These are phyloP conservation scores for Naganishia vaughanmartiniae DNA, from an alignment of 768 basidiomycete genomes.

Conservation along the genomic window DNA sequence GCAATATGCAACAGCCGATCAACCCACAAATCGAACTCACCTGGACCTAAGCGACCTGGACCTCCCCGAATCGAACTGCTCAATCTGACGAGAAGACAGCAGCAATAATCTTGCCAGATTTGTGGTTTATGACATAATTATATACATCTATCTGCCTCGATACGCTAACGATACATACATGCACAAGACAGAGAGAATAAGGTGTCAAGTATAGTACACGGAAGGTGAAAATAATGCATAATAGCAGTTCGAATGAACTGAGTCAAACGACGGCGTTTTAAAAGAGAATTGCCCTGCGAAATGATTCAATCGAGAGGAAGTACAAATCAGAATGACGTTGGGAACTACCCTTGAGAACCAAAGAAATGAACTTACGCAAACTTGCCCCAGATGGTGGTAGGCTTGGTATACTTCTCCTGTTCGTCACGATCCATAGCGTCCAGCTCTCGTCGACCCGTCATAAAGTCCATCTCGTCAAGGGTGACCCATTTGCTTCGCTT, in stretches of 20 bases:
- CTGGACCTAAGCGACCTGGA: too few species aligned
- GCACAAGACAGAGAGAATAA: not conserved
- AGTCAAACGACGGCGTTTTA: not conserved
- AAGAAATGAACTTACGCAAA: constrained; percentile 31
- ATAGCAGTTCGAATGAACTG: not conserved
- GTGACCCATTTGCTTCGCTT: constrained; percentile 45
- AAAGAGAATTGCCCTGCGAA: not conserved
- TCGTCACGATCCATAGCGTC: constrained; percentile 49
- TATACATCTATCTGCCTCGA: not conserved
- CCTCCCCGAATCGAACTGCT: too few species aligned
- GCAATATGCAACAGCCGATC: too few species aligned
- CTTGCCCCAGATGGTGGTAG: constrained; percentile 39
- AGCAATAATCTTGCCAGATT: not conserved
- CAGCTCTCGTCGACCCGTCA: constrained; percentile 46
- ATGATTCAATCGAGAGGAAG: not conserved
- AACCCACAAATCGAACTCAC: too few species aligned
- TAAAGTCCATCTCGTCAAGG: constrained; percentile 51
- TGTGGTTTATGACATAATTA: not conserved
- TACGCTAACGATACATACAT: not conserved
- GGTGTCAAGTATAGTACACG: not conserved
- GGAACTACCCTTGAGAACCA: constrained; percentile 28
- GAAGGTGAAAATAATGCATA: not conserved
- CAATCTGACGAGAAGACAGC: too few species aligned
- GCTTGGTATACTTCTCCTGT: constrained; percentile 35
- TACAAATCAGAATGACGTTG: not conserved